Conservation (phyloP, 1,284 basidiomycete species). For the Sporisorium reilianum region DNA sequence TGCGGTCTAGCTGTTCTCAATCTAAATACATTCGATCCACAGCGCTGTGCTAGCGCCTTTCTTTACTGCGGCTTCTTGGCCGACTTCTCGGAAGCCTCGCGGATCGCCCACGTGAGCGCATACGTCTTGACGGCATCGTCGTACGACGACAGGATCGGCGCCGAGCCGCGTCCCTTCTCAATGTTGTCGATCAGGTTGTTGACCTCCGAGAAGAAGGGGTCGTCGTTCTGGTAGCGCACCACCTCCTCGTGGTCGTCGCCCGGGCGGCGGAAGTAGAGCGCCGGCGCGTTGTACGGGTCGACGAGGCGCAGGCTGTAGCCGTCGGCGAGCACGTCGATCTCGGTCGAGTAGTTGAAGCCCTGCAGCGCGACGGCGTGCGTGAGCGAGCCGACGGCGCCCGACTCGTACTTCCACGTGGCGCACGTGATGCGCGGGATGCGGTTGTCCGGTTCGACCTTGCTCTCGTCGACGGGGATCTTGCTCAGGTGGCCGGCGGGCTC, state of each 20-base stretch:
- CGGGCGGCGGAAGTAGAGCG: constrained; percentile 67
- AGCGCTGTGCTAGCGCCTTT: too few relatives aligned
- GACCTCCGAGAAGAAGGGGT: constrained; percentile 69
- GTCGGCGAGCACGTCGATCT: constrained; percentile 66
- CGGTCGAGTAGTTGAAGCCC: constrained; percentile 67
- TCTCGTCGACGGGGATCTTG: constrained; percentile 84
- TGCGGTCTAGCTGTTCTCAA: too few relatives aligned
- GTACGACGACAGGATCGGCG: constrained; percentile 63
- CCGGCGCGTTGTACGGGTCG: constrained; percentile 68
- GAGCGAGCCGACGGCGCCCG: constrained; percentile 66
- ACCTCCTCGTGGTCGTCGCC: constrained; percentile 69
- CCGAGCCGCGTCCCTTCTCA: constrained; percentile 56
- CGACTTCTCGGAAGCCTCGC: constrained; percentile 61
- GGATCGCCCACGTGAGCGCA: constrained; percentile 67
- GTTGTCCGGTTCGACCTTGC: constrained; percentile 74
- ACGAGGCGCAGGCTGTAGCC: constrained; percentile 66
- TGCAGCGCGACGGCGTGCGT: constrained; percentile 69
- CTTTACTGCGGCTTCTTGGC: constrained; percentile 42
- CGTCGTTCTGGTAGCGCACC: constrained; percentile 67
- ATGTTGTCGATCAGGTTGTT: constrained; percentile 66
- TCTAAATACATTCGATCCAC: not conserved
- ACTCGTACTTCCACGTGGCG: constrained; percentile 68
- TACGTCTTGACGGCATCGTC: constrained; percentile 68
- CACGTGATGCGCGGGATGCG: constrained; percentile 67
- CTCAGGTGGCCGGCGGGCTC: constrained; percentile 80